Evolutionary conservation across 495 filamentous ascomycete genomes (phyloP).

Genomic region (Astrothelium subdiscretum): DNA sequence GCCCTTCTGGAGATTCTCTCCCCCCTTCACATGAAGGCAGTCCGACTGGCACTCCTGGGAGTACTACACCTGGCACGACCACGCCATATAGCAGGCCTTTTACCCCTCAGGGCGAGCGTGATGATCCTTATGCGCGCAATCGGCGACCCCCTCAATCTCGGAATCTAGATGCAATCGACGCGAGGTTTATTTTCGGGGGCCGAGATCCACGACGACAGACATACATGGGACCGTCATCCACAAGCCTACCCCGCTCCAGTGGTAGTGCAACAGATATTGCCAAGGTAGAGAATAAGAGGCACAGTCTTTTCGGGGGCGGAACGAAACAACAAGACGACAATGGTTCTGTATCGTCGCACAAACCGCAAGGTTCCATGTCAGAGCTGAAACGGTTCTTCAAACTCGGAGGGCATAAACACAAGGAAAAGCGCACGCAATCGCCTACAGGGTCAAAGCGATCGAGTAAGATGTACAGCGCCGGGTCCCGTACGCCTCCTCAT

Average conservation of each 20-base stretch:
- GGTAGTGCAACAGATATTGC: constrained; percentile 15
- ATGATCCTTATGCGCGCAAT: constrained; percentile 81
- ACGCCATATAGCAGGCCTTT: constrained; percentile 42
- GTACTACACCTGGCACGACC: constrained; percentile 42
- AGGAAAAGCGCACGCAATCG: constrained; percentile 54
- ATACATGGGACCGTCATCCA: constrained; percentile 38
- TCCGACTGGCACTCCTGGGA: constrained; percentile 46
- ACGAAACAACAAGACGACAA: constrained; percentile 38
- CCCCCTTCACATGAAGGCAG: constrained; percentile 50
- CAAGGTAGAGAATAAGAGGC: constrained; percentile 35
- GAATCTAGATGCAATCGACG: constrained; percentile 59
- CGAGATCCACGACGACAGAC: constrained; percentile 30
- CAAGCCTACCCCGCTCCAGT: constrained; percentile 17
- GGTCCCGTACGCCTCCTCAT: constrained; percentile 45
- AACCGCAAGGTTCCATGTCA: constrained; percentile 74
- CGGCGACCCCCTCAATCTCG: constrained; percentile 63
- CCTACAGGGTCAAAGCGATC: constrained; percentile 41
- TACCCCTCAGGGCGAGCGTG: constrained; percentile 62
- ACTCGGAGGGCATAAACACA: constrained; percentile 49
- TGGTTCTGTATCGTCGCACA: constrained; percentile 27
- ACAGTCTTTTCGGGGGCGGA: constrained; percentile 27
- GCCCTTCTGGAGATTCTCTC: constrained; percentile 51
- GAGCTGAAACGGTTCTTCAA: constrained; percentile 91
- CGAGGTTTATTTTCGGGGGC: constrained; percentile 70
- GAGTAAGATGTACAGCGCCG: constrained; percentile 19